These are phyloP conservation scores for Claviceps cyperi DNA, from an alignment of 2,329 filamentous ascomycete genomes.

Conservation along the genomic window DNA sequence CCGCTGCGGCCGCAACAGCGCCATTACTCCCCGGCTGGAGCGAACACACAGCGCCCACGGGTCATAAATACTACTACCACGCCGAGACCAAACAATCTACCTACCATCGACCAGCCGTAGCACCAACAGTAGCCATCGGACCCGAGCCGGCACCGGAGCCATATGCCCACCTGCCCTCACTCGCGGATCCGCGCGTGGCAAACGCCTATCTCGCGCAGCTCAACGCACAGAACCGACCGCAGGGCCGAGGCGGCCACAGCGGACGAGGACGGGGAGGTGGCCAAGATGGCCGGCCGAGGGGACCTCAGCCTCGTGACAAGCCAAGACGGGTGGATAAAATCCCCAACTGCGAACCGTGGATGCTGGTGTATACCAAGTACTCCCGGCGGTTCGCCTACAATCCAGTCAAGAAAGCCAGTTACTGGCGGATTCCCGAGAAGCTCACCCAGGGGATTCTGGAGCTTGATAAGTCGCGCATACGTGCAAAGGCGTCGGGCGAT, in stretches of 20 bases:
- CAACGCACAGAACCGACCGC: slow-evolving; percentile 25
- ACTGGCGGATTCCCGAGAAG: slow-evolving; percentile 87
- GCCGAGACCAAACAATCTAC: slow-evolving; percentile 70
- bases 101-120: slow-evolving; percentile 51
- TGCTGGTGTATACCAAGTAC: slow-evolving; percentile 84
- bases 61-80: slow-evolving; percentile 83
- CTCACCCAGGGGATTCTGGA: slow-evolving; percentile 64
- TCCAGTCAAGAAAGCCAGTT: slow-evolving; percentile 69
- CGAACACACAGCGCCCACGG: slow-evolving; percentile 81
- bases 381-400: slow-evolving; percentile 87
- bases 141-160: slow-evolving; percentile 18
- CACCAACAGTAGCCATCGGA: slow-evolving; percentile 6
- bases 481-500: slow-evolving; percentile 33
- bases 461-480: slow-evolving; percentile 57
- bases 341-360: slow-evolving; percentile 72
- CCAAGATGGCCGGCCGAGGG: slow-evolving; percentile 42
- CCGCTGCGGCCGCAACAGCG: slow-evolving; percentile 21
- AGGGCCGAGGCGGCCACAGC: slow-evolving; percentile 17
- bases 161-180: slow-evolving; percentile 18
- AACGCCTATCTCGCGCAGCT: slow-evolving; percentile 47
- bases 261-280: slow-evolving; percentile 26
- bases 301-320: slow-evolving; percentile 57
- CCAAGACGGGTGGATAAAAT: slow-evolving; percentile 70
- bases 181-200: slow-evolving; percentile 41
- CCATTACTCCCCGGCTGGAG: slow-evolving; percentile 73